These are phyloP conservation scores for Trichoderma sp. DNA, from an alignment of 2,329 filamentous ascomycete genomes.

Conservation along the genomic window DNA sequence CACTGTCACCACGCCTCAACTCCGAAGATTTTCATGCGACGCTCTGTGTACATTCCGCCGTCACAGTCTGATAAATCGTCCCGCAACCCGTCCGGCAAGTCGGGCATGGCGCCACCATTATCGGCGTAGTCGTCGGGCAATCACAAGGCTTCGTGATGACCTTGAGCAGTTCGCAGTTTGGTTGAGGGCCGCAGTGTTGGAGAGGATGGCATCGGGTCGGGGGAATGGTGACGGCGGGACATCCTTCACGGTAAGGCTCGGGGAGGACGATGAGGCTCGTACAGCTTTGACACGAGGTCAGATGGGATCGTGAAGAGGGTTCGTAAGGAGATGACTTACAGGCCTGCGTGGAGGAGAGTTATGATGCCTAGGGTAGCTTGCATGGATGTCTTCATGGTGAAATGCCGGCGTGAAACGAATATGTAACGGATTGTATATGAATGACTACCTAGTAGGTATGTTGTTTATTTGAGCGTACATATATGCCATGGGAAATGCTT, in stretches of 20 bases:
- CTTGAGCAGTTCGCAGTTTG: not conserved
- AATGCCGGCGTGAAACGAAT: no score
- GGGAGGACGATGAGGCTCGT: not conserved
- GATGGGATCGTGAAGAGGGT: no score
- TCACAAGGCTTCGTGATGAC: not conserved
- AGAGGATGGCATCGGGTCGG: not conserved
- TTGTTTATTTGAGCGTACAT: not conserved
- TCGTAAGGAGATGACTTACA: not conserved
- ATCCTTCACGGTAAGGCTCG: not conserved
- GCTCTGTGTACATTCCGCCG: not conserved
- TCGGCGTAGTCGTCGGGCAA: constrained; percentile 1
- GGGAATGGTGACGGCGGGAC: not conserved
- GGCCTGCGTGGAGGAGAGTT: not conserved
- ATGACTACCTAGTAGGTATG: no score
- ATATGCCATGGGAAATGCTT: not conserved
- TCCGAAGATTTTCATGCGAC: not conserved
- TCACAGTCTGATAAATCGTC: not conserved
- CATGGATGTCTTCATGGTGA: not conserved
- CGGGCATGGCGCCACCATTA: not conserved
- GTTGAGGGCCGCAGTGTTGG: constrained; percentile 1
- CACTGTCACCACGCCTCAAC: no score
- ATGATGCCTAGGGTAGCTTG: not conserved
- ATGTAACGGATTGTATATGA: not conserved
- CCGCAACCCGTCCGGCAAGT: constrained; percentile 11
- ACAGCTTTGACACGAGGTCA: not conserved